phyloP scores from a whole-genome alignment of 208 protist species.

The Hexamita inflata region DNA sequence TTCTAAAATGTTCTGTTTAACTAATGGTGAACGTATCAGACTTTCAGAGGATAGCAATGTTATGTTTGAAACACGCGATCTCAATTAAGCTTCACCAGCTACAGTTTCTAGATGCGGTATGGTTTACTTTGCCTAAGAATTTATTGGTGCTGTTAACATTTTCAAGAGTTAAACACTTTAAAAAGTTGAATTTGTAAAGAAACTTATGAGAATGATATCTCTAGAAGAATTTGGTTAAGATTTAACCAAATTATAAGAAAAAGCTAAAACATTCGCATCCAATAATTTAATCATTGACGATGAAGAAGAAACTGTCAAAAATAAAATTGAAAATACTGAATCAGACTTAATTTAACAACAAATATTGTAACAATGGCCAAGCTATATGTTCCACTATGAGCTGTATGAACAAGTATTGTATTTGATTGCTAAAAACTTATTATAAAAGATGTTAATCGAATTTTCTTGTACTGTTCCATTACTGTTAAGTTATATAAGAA shows the following conservation, averaged over 20 bases:
- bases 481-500: not conserved
- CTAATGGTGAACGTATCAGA: slow-evolving; percentile 87
- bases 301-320: not conserved
- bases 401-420: not conserved
- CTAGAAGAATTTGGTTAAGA: not conserved
- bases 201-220: not conserved
- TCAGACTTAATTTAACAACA: not conserved
- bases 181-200: not conserved
- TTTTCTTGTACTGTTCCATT: not conserved
- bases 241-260: not conserved
- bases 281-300: not conserved
- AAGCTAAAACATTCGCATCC: not conserved
- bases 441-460: not conserved
- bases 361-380: not conserved
- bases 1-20: slow-evolving; percentile 91
- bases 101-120: slow-evolving; percentile 91
- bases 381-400: not conserved
- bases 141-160: slow-evolving; percentile 50
- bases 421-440: not conserved
- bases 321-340: not conserved
- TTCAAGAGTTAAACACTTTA: not conserved
- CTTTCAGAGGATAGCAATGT: slow-evolving; percentile 77
- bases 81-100: slow-evolving; percentile 83
- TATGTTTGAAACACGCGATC: slow-evolving; percentile 82
- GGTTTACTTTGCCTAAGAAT: slow-evolving; percentile 69